Evolutionary conservation across 306 rosid genomes (phyloP), one percentile per base, ranked within the genome.

Genomic region (Rubus idaeus): DNA sequence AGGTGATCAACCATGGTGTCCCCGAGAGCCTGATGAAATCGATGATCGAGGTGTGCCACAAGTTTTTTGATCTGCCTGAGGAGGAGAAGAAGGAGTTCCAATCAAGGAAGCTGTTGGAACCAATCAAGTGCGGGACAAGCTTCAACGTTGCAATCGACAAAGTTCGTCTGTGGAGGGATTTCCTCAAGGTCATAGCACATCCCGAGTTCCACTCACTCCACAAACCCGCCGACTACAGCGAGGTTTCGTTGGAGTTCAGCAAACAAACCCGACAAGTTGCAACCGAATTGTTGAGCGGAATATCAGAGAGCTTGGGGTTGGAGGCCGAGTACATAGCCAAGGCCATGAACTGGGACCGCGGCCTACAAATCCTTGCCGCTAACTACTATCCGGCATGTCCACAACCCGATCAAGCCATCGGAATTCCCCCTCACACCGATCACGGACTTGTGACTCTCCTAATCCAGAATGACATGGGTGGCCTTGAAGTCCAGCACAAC

Each of bases 1-100:
- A 88, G 91, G 58, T 88, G 11, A 88, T 62, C 26, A 86, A 86
- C 39, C 89, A 86, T 77, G 91, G 88, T 39, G 75, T 88, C 35
- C 58, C 88, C 0, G 83, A 83, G 80, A 79, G 45, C 16, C 77
- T 88, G 46, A 78, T 77, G 75, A 78, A 80, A 41, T 78, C 81
- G 8, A 73, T 82, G 81, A 83, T 86, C 69, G 73, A 76, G 5
- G 81, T 74, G 7, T 68, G 80, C 39, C 42, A 14, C 1, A 82
- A 74, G 63, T 88, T 88, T 71, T 86, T 86, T 55, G 49, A 84
- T 18, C 71, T 88, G 50, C 80, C 92, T 0, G 16, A 69, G 12
- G 84, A 82, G 56, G 92, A 82, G 74, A 88, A 88, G 80, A n/a
- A 68, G 18, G 88, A 86, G 53, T 86, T 82, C 50, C 78, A 21